Conservation (phyloP, 495 filamentous ascomycete genomes). For the Penicillium ochrochloron region DNA sequence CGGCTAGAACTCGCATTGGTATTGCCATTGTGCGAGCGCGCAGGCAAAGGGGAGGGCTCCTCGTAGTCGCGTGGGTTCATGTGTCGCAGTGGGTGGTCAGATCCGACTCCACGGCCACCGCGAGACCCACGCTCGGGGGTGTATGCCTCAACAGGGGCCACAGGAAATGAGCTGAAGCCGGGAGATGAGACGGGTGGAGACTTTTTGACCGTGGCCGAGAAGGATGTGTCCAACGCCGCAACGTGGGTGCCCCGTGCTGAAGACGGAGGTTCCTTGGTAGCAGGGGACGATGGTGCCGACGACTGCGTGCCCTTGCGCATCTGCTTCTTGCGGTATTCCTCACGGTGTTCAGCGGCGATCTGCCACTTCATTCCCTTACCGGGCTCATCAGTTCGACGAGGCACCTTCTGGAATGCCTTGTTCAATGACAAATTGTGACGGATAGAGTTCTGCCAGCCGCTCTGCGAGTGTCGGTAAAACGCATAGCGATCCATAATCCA, state of each 20-base stretch:
- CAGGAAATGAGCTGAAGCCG: conserved; percentile 53
- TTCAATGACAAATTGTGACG: conserved; percentile 94
- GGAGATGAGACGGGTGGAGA: conserved; percentile 56
- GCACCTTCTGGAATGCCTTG: conserved; percentile 89
- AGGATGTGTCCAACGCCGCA: conserved; percentile 50
- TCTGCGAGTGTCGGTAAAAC: conserved; percentile 81
- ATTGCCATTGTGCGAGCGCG: conserved; percentile 47
- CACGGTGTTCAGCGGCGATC: conserved; percentile 76
- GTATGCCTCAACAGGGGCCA: conserved; percentile 52
- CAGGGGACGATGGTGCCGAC: conserved; percentile 52
- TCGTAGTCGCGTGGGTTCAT: conserved; percentile 52
- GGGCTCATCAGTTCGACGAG: conserved; percentile 89
- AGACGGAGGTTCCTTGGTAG: conserved; percentile 45
- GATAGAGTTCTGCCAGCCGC: conserved; percentile 98
- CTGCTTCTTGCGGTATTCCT: conserved; percentile 72
- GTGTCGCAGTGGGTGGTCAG: conserved; percentile 42
- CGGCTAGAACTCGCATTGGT: conserved; percentile 36
- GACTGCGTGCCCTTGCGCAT: conserved; percentile 51
- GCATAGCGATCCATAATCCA: conserved; percentile 89
- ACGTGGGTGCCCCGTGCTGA: conserved; percentile 30
- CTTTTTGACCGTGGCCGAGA: conserved; percentile 52
- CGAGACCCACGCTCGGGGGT: conserved; percentile 53
- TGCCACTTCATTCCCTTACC: conserved; percentile 99
- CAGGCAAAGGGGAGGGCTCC: conserved; percentile 59
- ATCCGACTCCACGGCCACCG: conserved; percentile 37